Percentiles rank a stretch among this genome's conserved stretches.
Evolutionary conservation across 2,329 filamentous ascomycete genomes (phyloP).

Genomic region (Ceratocystis diversiconidia): DNA sequence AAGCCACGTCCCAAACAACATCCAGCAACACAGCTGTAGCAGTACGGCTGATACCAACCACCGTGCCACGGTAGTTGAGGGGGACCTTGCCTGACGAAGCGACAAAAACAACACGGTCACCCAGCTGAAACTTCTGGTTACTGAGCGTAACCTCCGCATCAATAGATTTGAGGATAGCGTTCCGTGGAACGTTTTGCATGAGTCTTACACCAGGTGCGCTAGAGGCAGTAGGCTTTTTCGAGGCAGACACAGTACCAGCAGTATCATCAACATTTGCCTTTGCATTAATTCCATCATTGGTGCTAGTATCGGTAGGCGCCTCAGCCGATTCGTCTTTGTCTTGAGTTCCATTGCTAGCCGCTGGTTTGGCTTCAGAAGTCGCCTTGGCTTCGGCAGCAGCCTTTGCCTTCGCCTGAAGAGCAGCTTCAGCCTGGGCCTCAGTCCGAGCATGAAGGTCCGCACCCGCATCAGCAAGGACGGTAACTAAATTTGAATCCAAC

Average conservation of each 20-base stretch:
- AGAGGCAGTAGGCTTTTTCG: neutral
- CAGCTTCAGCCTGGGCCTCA: neutral
- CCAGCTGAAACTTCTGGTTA: slow-evolving; percentile 68
- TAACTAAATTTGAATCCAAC: slow-evolving; percentile 80
- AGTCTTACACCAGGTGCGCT: neutral
- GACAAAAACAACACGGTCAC: slow-evolving; percentile 85
- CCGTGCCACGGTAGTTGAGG: slow-evolving; percentile 78
- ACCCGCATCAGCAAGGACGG: slow-evolving; percentile 61
- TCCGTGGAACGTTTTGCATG: slow-evolving; percentile 68
- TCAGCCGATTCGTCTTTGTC: neutral
- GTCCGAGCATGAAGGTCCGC: slow-evolving; percentile 31
- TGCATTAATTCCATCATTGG: neutral
- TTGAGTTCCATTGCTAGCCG: no score
- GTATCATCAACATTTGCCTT: neutral
- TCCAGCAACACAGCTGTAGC: slow-evolving; percentile 71
- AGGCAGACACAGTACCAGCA: slow-evolving; percentile 27
- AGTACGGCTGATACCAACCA: slow-evolving; percentile 87
- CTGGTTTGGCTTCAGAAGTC: neutral
- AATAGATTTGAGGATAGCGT: slow-evolving; percentile 77
- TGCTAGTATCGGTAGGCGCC: neutral
- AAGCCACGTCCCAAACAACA: slow-evolving; percentile 82
- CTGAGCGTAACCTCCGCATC: slow-evolving; percentile 90
- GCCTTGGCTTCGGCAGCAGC: neutral
- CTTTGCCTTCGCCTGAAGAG: neutral
- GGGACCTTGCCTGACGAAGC: slow-evolving; percentile 89